These are phyloP conservation scores for Botrytis fabae DNA, from an alignment of 2,329 filamentous ascomycete genomes.

Conservation along the genomic window DNA sequence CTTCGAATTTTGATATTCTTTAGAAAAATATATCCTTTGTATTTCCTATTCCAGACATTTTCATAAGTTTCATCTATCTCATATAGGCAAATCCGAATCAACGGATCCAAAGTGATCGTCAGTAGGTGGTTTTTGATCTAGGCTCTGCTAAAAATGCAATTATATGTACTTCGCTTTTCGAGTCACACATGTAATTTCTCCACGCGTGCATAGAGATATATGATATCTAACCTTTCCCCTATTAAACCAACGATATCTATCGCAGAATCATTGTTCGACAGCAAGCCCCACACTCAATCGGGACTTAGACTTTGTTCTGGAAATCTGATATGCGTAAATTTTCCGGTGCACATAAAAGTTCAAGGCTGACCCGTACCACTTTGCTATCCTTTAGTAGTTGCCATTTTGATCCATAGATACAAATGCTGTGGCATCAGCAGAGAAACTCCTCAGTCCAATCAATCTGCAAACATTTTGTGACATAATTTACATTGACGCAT, in stretches of 20 bases:
- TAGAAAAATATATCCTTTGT: not conserved
- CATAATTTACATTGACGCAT: slow-evolving; percentile 15
- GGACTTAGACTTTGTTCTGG: not conserved
- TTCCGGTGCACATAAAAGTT: not conserved
- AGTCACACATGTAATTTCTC: not conserved
- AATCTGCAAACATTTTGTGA: not conserved
- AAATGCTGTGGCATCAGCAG: not conserved
- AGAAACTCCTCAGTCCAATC: not conserved
- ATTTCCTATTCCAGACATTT: not conserved
- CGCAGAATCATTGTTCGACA: not conserved
- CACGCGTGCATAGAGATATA: not conserved
- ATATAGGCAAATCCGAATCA: not conserved
- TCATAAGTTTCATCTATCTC: not conserved
- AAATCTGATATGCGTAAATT: not conserved
- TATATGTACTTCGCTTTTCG: not conserved
- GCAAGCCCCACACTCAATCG: not conserved
- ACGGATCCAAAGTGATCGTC: not conserved
- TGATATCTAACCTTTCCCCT: not conserved
- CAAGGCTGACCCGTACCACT: not conserved
- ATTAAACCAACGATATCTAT: not conserved
- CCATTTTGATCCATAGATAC: not conserved
- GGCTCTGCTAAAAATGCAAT: not conserved
- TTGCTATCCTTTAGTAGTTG: not conserved
- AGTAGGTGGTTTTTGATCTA: not conserved
- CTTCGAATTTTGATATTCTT: not conserved